phyloP scores from a whole-genome alignment of 352 stramenopile genomes.

The Bremia lactucae region DNA sequence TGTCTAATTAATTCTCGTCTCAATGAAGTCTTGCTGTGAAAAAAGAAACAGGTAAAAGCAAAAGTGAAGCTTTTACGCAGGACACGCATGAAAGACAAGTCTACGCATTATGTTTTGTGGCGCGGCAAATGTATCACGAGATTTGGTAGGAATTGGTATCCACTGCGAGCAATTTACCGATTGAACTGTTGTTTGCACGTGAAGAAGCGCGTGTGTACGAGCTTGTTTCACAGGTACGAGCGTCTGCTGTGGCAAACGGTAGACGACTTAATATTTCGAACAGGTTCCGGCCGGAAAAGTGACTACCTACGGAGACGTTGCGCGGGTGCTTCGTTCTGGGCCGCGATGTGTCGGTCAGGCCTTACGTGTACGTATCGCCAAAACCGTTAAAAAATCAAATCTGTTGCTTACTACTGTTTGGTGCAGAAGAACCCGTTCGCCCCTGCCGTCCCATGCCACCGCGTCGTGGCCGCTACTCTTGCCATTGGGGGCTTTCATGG shows the following conservation, averaged over 20 bases:
- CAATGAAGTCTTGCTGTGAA: constrained; percentile 3
- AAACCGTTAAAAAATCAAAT: too few relatives aligned
- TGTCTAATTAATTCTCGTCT: too few relatives aligned
- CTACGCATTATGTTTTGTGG: constrained; percentile 56
- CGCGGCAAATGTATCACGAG: constrained; percentile 56
- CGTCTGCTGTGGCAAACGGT: neutral
- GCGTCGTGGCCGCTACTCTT: constrained; percentile 56
- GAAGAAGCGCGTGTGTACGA: constrained; percentile 60
- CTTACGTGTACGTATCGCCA: constrained; percentile 35
- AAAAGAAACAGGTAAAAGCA: constrained; percentile 15
- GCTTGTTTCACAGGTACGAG: constrained; percentile 56
- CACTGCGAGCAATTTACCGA: neutral
- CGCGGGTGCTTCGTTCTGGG: constrained; percentile 45
- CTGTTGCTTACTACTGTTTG: too few relatives aligned
- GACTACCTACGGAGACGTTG: constrained; percentile 65
- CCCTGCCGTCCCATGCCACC: constrained; percentile 65
- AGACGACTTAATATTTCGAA: neutral
- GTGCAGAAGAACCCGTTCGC: constrained; percentile 77
- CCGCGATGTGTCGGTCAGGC: constrained; percentile 72
- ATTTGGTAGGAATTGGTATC: constrained; percentile 19
- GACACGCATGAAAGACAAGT: constrained; percentile 11
- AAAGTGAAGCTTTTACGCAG: constrained; percentile 9
- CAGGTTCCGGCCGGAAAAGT: constrained; percentile 73
- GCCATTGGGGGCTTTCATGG: constrained; percentile 73
- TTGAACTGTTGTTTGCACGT: neutral